Evolutionary conservation across 2,329 filamentous ascomycete genomes (phyloP), one percentile per base, ranked within the genome.

Genomic region (Kalmusia sp.): DNA sequence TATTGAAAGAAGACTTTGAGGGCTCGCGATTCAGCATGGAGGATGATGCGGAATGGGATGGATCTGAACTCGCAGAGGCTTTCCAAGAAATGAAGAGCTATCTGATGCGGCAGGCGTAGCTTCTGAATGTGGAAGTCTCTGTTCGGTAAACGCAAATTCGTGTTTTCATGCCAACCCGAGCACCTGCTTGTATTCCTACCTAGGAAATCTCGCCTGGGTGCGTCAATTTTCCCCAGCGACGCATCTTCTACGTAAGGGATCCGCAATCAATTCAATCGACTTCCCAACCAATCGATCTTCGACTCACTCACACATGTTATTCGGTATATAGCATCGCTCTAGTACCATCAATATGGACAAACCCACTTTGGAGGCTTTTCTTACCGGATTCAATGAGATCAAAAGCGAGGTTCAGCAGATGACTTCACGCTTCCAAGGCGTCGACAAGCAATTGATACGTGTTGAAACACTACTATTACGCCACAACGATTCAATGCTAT

Each of bases 11-110:
- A 6, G 62, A 63, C 19, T 65, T 56, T 34, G 51, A 55, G n/a
- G 63, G 58, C 12, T 65, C 63, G 4, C 45, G 54, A n/a, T 67
- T 69, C 43, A 51, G 49, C 8, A 58, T 53, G 0, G 60, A 63
- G 6, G 63, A 63, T 7, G 56, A 59, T 15, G 64, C 64, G 12
- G 59, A 62, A 8, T 71, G 68, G 67, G 65, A 70, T 40, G 55
- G 44, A 21, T 49, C 58, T 2, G 69, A 71, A 45, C 43, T 46
- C 30, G 43, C 43, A 8, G 43, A 46, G 27, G 30, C 43, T 25
- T 46, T 46, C 8, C 5, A 27, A 3, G 14, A 17, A 21, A 46
- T 27, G 43, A 46, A 46, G 19, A 25, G 14, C 7, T 27, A 25
- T 67, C 65, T 58, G 48, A 55, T 4, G 59, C 63, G 41, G 63